phyloP scores from a whole-genome alignment of 2,329 filamentous ascomycete genomes.

The Aureobasidium sp. region DNA sequence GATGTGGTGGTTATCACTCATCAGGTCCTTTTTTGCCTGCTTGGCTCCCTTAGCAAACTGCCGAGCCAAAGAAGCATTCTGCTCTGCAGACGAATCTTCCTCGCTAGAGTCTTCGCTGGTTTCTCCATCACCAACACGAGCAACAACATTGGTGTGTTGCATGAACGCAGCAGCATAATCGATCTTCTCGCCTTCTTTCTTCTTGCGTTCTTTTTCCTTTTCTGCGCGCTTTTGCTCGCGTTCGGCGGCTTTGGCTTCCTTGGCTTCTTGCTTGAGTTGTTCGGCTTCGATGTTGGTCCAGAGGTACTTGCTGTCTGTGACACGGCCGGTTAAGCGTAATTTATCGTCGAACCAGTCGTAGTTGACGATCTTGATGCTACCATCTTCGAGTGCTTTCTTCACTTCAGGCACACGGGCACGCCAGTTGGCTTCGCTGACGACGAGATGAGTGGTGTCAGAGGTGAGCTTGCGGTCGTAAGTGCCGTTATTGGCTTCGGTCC shows the following conservation, averaged over 20 bases:
- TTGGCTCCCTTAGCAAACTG: conserved; percentile 23
- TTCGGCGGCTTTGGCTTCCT: conserved; percentile 25
- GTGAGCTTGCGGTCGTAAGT: conserved; percentile 46
- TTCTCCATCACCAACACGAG: not conserved
- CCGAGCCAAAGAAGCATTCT: conserved; percentile 3
- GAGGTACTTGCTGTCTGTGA: conserved; percentile 30
- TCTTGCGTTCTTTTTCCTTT: conserved; percentile 24
- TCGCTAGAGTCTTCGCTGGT: not conserved
- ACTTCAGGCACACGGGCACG: conserved; percentile 25
- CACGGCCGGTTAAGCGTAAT: conserved; percentile 31
- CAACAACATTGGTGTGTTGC: conserved; percentile 10
- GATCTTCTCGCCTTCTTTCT: conserved; percentile 26
- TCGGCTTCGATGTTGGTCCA: conserved; percentile 24
- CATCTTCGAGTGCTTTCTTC: conserved; percentile 2
- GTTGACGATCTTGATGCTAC: conserved; percentile 32
- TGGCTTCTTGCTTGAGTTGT: conserved; percentile 26
- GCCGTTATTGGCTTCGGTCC: conserved; percentile 60
- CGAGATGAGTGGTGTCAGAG: conserved; percentile 61
- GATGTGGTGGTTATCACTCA: conserved; percentile 52
- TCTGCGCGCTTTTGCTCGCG: conserved; percentile 23
- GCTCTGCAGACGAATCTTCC: not conserved
- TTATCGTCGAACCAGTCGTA: conserved; percentile 45
- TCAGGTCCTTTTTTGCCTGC: conserved; percentile 24
- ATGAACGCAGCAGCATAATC: not conserved
- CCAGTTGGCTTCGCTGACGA: conserved; percentile 59